Percentiles rank a stretch among this genome's conserved stretches.
Evolutionary conservation across 2,329 filamentous ascomycete genomes (phyloP).

Genomic region (Cryphonectria nitschkei): DNA sequence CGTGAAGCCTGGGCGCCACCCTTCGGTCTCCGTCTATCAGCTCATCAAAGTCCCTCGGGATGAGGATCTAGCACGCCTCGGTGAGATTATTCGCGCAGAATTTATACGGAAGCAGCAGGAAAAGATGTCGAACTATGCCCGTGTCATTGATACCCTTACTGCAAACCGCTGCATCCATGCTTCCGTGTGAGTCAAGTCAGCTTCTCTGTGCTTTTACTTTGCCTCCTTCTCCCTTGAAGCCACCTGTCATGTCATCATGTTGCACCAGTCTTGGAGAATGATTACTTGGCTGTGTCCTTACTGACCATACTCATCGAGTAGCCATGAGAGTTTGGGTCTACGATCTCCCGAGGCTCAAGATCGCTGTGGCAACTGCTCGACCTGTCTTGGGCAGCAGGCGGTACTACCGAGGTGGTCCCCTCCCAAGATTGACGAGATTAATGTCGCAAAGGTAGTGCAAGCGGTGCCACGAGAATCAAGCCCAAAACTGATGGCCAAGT

Average conservation of each 20-base stretch:
- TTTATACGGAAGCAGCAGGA: neutral
- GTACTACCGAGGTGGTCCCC: neutral
- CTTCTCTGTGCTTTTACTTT: too few relatives aligned
- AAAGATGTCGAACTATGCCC: neutral
- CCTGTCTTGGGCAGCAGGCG: neutral
- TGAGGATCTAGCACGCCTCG: neutral
- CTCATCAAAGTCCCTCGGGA: neutral
- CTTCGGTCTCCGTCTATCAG: neutral
- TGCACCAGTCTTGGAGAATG: too few relatives aligned
- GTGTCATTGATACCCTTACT: neutral
- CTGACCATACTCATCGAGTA: neutral
- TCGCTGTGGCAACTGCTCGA: neutral
- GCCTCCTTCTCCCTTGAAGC: too few relatives aligned
- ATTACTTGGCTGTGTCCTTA: neutral
- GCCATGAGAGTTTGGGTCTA: neutral
- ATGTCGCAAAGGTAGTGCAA: neutral
- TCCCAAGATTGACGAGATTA: too few relatives aligned
- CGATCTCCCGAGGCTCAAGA: neutral
- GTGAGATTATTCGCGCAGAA: too few relatives aligned
- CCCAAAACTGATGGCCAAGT: neutral
- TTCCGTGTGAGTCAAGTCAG: neutral
- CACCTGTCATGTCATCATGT: too few relatives aligned
- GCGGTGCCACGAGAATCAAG: neutral
- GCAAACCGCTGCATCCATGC: neutral
- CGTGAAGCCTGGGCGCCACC: neutral